Conservation (phyloP, 148 eudicot genomes). For the Chenopodium album region DNA sequence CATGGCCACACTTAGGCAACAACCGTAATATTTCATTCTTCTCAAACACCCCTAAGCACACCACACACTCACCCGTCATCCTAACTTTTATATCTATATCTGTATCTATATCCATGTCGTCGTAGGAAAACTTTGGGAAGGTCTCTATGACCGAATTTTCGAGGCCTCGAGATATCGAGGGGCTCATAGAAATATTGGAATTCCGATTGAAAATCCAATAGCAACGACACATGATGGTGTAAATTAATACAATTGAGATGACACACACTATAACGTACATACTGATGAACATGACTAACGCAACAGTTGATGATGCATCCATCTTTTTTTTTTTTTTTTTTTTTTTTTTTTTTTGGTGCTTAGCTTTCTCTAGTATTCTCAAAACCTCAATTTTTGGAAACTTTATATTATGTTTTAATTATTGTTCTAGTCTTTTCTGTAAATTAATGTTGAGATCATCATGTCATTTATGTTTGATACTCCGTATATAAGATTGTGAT, state of each 20-base stretch:
- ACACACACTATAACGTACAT: not conserved
- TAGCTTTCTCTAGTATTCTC: too few relatives aligned
- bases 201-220: not conserved
- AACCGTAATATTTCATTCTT: constrained; percentile 15
- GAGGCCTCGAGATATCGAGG: not conserved
- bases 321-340: too few relatives aligned
- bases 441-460: too few relatives aligned
- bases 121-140: constrained; percentile 6
- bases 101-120: not conserved
- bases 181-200: not conserved
- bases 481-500: too few relatives aligned
- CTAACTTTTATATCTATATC: not conserved
- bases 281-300: too few relatives aligned
- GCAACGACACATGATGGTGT: not conserved
- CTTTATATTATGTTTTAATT: too few relatives aligned
- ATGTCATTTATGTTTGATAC: too few relatives aligned
- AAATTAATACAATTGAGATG: not conserved
- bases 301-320: too few relatives aligned
- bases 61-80: constrained; percentile 12
- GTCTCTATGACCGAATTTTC: not conserved
- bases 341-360: too few relatives aligned
- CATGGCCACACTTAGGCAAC: constrained; percentile 25
- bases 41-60: constrained; percentile 27
- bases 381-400: too few relatives aligned
- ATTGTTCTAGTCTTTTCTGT: too few relatives aligned